Evolutionary conservation across 108 stramenopile genomes (phyloP).

Genomic region (Aurantiochytrium sp.): DNA sequence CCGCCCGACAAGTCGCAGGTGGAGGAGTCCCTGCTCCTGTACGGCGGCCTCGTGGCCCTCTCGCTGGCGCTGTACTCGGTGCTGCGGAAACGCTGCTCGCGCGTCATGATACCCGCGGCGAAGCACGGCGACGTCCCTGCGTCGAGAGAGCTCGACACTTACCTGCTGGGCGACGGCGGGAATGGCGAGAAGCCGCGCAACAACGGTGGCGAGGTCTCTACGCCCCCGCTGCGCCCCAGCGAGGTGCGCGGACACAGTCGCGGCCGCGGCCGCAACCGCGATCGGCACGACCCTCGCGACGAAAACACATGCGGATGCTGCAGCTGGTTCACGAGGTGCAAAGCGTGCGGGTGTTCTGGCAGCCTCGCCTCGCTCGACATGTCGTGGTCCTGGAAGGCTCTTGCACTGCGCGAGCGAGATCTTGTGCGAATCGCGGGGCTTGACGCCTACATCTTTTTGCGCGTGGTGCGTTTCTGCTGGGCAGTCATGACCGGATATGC

Average conservation of each 20-base stretch:
- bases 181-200: no score
- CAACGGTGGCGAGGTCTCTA: no score
- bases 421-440: background rate
- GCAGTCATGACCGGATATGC: background rate
- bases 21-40: background rate
- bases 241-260: no score
- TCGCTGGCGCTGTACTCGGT: background rate
- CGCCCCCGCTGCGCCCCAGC: no score
- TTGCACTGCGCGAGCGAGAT: background rate
- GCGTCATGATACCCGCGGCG: background rate
- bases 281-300: no score
- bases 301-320: background rate
- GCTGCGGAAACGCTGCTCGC: background rate
- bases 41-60: background rate
- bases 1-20: slow-evolving; percentile 4
- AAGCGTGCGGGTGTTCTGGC: background rate
- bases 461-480: slow-evolving; percentile 9
- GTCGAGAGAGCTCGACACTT: background rate
- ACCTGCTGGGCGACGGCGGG: no score
- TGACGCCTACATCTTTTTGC: background rate
- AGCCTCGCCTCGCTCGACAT: background rate
- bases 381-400: slow-evolving; percentile 8
- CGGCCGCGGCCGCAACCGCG: no score
- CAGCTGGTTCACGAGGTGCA: background rate
- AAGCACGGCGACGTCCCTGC: background rate